Evolutionary conservation across 768 basidiomycete genomes (phyloP).

Genomic region (Boletus edulis): DNA sequence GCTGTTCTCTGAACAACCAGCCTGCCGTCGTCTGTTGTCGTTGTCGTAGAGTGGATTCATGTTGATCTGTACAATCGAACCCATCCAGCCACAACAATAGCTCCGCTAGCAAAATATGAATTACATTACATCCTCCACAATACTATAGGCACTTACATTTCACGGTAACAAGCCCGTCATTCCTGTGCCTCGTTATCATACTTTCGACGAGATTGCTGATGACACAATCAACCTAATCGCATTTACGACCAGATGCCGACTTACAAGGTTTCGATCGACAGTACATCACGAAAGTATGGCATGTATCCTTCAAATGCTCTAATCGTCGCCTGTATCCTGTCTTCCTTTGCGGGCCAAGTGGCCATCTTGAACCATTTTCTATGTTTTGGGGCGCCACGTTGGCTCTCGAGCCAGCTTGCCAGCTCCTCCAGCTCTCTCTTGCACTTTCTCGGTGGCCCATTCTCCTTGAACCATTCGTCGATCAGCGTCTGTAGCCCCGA

Average conservation of each 20-base stretch:
- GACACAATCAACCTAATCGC: not conserved
- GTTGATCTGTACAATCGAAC: not conserved
- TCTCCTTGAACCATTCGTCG: not conserved
- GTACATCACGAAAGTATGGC: not conserved
- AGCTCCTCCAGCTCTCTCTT: not conserved
- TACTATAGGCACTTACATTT: not conserved
- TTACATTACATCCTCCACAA: too few species aligned
- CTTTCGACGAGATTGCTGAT: not conserved
- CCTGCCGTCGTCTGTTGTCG: not conserved
- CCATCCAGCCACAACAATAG: not conserved
- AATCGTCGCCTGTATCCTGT: not conserved
- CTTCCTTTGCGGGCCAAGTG: not conserved
- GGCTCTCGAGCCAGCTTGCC: not conserved
- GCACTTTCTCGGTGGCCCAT: not conserved
- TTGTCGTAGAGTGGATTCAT: not conserved
- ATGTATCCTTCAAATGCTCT: not conserved
- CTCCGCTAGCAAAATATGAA: not conserved
- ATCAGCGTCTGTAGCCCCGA: not conserved
- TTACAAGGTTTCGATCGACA: not conserved
- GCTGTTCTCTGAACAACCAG: not conserved
- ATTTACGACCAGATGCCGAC: not conserved
- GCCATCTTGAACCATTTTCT: not conserved
- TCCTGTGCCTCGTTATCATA: not conserved
- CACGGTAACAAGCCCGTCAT: not conserved
- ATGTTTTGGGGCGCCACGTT: not conserved